Percentiles rank a stretch among this genome's conserved stretches.
phyloP scores from a whole-genome alignment of 108 stramenopile species.

The Skeletonema menzelii region DNA sequence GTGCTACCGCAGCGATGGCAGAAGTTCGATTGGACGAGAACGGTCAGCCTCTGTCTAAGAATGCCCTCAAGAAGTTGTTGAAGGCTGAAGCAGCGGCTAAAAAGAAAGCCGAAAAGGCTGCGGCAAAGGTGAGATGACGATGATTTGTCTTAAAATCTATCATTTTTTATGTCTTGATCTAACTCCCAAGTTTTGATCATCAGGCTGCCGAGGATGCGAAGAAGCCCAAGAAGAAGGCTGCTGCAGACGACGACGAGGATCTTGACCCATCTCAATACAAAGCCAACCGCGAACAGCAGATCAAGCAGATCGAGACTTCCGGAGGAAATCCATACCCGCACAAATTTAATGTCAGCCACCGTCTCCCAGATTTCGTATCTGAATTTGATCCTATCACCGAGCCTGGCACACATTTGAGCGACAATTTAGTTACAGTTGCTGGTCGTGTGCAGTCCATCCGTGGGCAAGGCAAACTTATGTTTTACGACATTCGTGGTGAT shows the following conservation, averaged over 20 bases:
- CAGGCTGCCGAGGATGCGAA: constrained; percentile 41
- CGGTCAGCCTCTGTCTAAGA: constrained; percentile 43
- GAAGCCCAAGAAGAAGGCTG: constrained; percentile 49
- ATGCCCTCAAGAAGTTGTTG: constrained; percentile 75
- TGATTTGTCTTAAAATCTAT: not conserved
- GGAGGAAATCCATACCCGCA: constrained; percentile 97
- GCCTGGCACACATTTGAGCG: constrained; percentile 74
- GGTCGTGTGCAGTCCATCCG: constrained; percentile 94
- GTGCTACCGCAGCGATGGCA: constrained; percentile 29
- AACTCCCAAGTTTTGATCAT: not conserved
- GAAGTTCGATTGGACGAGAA: constrained; percentile 26
- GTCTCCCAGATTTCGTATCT: constrained; percentile 88
- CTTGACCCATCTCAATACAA: constrained; percentile 95
- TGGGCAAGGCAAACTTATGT: constrained; percentile 96
- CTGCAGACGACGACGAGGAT: constrained; percentile 77
- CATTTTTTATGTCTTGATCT: not conserved
- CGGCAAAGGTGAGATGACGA: constrained; percentile 17
- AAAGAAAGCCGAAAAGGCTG: constrained; percentile 43
- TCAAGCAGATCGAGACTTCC: constrained; percentile 78
- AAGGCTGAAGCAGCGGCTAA: constrained; percentile 70
- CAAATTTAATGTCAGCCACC: constrained; percentile 94
- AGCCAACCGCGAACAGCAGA: constrained; percentile 83
- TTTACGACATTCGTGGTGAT: constrained; percentile 96
- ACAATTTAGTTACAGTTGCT: constrained; percentile 79
- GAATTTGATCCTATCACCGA: constrained; percentile 75